Evolutionary conservation across 2,329 filamentous ascomycete species (phyloP).

Genomic region (Orbilia blumenaviensis): DNA sequence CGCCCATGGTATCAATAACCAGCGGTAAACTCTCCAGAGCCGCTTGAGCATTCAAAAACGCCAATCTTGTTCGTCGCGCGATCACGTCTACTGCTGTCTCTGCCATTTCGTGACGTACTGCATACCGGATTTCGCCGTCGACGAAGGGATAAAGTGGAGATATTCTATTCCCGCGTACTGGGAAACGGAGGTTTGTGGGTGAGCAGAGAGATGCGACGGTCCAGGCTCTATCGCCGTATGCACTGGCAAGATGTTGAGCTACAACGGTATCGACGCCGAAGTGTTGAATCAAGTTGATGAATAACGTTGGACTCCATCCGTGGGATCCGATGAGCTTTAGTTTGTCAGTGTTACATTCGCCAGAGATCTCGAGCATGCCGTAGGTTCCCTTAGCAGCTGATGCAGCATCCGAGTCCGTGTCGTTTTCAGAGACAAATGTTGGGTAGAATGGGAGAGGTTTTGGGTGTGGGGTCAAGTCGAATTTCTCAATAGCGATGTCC

Average conservation of each 20-base stretch:
- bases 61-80: constrained; percentile 81
- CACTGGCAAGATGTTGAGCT: constrained; percentile 83
- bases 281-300: constrained; percentile 94
- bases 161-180: constrained; percentile 81
- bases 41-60: constrained; percentile 91
- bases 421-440: constrained; percentile 41
- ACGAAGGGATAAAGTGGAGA: constrained; percentile 86
- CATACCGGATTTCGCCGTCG: constrained; percentile 89
- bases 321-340: constrained; percentile 84
- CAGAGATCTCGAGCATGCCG: constrained; percentile 65
- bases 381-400: constrained; percentile 43
- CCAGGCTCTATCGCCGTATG: constrained; percentile 93
- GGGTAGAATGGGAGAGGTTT: constrained; percentile 61
- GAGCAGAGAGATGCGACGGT: constrained; percentile 82
- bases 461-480: constrained; percentile 70
- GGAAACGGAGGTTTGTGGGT: constrained; percentile 80
- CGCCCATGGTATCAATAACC: constrained; percentile 88
- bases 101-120: constrained; percentile 87
- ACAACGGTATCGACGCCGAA: constrained; percentile 92
- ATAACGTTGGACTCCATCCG: constrained; percentile 87
- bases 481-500: constrained; percentile 77
- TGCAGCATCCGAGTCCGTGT: constrained; percentile 44
- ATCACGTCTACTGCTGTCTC: constrained; percentile 90
- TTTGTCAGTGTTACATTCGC: constrained; percentile 82
- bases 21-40: constrained; percentile 83